These are phyloP conservation scores for Laguncularia racemosa DNA, from an alignment of 345 rosid genomes.

Conservation along the genomic window DNA sequence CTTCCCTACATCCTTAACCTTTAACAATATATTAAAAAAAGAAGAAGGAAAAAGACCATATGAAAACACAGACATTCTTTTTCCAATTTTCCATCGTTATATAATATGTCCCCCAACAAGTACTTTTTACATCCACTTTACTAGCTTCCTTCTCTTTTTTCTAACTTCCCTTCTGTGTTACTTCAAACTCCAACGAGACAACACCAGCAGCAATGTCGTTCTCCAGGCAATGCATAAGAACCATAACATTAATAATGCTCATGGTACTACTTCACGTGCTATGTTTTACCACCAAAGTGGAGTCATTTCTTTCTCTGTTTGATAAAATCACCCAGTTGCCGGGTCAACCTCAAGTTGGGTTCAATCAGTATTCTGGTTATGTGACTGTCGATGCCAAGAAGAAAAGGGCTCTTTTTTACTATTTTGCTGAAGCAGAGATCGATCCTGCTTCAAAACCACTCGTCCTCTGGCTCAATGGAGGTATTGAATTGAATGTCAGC, in stretches of 20 bases:
- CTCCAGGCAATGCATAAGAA: background rate
- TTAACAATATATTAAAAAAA: too few species aligned
- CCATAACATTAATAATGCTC: constrained; percentile 15
- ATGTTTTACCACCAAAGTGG: constrained; percentile 15
- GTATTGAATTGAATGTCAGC: constrained; percentile 20
- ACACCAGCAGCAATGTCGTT: background rate
- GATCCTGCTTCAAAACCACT: constrained; percentile 78
- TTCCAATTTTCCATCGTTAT: too few species aligned
- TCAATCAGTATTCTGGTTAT: constrained; percentile 82
- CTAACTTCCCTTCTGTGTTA: background rate
- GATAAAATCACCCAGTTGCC: constrained; percentile 59
- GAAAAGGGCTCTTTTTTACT: constrained; percentile 84
- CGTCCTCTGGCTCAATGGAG: constrained; percentile 99
- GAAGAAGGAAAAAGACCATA: too few species aligned
- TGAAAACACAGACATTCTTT: too few species aligned
- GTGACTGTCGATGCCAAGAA: constrained; percentile 64
- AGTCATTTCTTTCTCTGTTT: constrained; percentile 24
- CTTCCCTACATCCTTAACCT: too few species aligned
- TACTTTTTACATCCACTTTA: too few species aligned
- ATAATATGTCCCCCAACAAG: too few species aligned
- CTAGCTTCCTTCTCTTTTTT: too few species aligned
- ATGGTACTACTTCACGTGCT: constrained; percentile 20
- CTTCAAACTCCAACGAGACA: background rate
- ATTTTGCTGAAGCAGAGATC: constrained; percentile 83
- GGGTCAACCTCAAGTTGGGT: constrained; percentile 77